A percentile compares a stretch with the other conserved stretches of the same genome.
These are phyloP conservation scores for Cutaneotrichosporon dermatis DNA, from an alignment of 1,284 basidiomycete genomes.

Conservation along the genomic window DNA sequence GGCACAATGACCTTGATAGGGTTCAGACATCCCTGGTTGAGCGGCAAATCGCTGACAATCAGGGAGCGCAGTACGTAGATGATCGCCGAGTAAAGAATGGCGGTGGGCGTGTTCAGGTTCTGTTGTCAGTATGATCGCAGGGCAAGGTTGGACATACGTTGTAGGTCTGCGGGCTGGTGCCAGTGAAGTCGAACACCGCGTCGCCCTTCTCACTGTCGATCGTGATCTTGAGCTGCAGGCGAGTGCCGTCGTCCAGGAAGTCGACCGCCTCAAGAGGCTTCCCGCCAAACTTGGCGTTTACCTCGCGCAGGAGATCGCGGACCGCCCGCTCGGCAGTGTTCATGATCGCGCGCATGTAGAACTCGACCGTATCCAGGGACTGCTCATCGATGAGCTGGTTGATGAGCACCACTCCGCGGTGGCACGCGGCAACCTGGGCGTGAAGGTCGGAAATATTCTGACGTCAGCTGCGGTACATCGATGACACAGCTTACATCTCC, in stretches of 20 bases:
- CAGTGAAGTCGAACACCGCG: constrained; percentile 81
- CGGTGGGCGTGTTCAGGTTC: constrained; percentile 78
- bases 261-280: constrained; percentile 53
- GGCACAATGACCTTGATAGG: constrained; percentile 68
- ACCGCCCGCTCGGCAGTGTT: constrained; percentile 84
- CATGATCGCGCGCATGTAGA: constrained; percentile 81
- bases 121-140: constrained; percentile 68
- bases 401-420: constrained; percentile 83
- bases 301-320: constrained; percentile 63
- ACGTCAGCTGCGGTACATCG: no score
- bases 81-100: constrained; percentile 85
- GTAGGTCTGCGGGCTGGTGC: constrained; percentile 61
- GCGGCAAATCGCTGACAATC: constrained; percentile 66
- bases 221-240: constrained; percentile 72
- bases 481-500: no score
- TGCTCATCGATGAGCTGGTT: constrained; percentile 76
- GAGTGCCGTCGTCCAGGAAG: constrained; percentile 71
- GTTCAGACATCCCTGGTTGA: constrained; percentile 84
- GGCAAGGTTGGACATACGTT: no score
- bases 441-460: constrained; percentile 62
- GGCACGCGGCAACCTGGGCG: constrained; percentile 94
- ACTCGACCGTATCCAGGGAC: constrained; percentile 77
- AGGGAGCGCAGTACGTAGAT: constrained; percentile 63
- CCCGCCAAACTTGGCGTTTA: constrained; percentile 51
- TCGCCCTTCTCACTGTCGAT: constrained; percentile 73